Percentiles rank a stretch among this genome's conserved stretches.
Evolutionary conservation across 1,139 yeast genomes (phyloP).

Genomic region (Debaryomyces fabryi): DNA sequence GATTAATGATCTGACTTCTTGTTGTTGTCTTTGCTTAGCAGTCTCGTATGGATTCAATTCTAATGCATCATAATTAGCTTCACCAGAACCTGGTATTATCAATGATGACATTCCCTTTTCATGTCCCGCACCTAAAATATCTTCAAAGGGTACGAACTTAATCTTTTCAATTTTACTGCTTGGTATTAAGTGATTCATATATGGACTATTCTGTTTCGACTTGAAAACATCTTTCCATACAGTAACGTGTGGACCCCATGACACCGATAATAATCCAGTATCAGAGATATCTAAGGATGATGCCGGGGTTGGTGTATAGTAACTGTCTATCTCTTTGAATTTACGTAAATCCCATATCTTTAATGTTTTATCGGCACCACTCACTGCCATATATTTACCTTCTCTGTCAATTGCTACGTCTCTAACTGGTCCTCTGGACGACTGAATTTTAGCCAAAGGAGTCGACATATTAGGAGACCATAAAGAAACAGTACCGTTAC

Average conservation of each 20-base stretch:
- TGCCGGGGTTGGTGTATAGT: slow-evolving; percentile 85
- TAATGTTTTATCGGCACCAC: slow-evolving; percentile 82
- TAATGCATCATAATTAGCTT: slow-evolving; percentile 94
- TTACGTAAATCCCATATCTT: slow-evolving; percentile 95
- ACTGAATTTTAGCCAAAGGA: slow-evolving; percentile 81
- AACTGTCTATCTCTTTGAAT: slow-evolving; percentile 73
- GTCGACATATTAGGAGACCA: slow-evolving; percentile 93
- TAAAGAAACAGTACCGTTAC: slow-evolving; percentile 87
- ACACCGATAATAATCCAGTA: slow-evolving; percentile 80
- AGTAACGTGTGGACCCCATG: slow-evolving; percentile 95
- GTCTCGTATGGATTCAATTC: slow-evolving; percentile 93
- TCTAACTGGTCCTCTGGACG: slow-evolving; percentile 84
- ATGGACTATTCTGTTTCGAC: slow-evolving; percentile 69
- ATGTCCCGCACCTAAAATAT: slow-evolving; percentile 89
- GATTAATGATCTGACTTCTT: slow-evolving; percentile 82
- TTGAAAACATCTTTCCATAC: slow-evolving; percentile 78
- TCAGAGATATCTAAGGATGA: slow-evolving; percentile 80
- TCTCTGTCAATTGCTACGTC: slow-evolving; percentile 87
- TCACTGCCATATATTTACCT: slow-evolving; percentile 92
- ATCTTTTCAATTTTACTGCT: slow-evolving; percentile 71
- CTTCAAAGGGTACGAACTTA: slow-evolving; percentile 92
- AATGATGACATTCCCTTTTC: slow-evolving; percentile 74
- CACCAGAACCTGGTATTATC: slow-evolving; percentile 96
- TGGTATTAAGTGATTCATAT: slow-evolving; percentile 87
- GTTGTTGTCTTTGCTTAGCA: slow-evolving; percentile 90